phyloP scores from a whole-genome alignment of 2,329 filamentous ascomycete species.

The Beauveria varroae region DNA sequence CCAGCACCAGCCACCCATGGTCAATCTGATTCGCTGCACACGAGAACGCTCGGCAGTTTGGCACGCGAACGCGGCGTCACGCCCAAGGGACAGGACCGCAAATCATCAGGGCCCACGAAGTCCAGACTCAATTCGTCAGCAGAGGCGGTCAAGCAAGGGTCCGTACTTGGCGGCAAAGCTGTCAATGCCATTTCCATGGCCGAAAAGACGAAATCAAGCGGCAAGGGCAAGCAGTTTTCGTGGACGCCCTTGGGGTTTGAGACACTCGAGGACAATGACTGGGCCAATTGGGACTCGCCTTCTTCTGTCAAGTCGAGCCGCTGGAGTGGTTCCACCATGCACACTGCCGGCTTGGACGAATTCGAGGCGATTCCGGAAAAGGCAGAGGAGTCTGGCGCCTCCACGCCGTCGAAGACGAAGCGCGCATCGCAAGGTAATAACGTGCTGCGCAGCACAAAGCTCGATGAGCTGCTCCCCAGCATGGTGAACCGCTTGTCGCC shows the following conservation, averaged over 20 bases:
- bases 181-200: constrained; percentile 16
- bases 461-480: constrained; percentile 57
- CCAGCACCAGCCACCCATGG: constrained; percentile 20
- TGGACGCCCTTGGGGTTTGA: constrained; percentile 53
- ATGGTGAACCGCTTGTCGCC: constrained; percentile 66
- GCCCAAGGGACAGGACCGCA: constrained; percentile 29
- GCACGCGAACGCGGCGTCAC: constrained; percentile 14
- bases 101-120: constrained; percentile 38
- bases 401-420: constrained; percentile 40
- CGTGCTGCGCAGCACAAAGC: constrained; percentile 31
- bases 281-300: constrained; percentile 57
- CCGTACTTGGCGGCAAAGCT: constrained; percentile 16
- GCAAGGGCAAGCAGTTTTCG: constrained; percentile 47
- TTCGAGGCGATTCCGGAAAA: constrained; percentile 40
- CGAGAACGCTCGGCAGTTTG: constrained; percentile 12
- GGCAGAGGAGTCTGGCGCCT: constrained; percentile 36
- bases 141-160: constrained; percentile 25
- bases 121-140: constrained; percentile 36
- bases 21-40: constrained; percentile 13
- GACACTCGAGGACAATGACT: constrained; percentile 53
- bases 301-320: constrained; percentile 48
- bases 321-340: constrained; percentile 57
- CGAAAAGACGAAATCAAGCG: constrained; percentile 29
- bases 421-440: constrained; percentile 23
- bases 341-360: constrained; percentile 33